Evolutionary conservation across 371 early-diverging fungal species (phyloP), one percentile per base, ranked within the genome.

Genomic region (Saksenaea vasiformis): DNA sequence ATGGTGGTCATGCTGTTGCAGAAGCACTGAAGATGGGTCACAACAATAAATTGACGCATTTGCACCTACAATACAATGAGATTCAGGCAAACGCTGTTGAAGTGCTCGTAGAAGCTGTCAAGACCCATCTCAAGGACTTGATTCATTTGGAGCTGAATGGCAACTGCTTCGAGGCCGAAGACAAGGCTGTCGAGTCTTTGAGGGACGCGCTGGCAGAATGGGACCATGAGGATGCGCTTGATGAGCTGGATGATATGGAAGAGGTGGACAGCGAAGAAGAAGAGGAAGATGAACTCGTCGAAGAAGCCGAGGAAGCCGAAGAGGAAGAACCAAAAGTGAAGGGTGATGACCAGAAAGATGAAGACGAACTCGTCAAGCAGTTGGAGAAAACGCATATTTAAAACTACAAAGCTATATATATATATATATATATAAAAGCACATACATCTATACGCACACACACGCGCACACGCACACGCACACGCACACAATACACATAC

Each of bases 221-320:
- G 69, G 89, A 84, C 14, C 74, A 90, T 64, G 89, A 84, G 58
- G 94, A 94, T 65, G 91, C 90, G 54, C 78, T 98, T 53, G 97
- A 94, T 41, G 95, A 93, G 58, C 77, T 97, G 56, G 95, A 95
- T 60, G 98, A 98, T 67, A 97, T 97, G 97, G 98, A 96, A 70
- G 91, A 92, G 47, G 73, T 87, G 9, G 87, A 88, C 19, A 89
- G 88, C 27, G 92, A 88, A 38, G 86, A 84, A 54, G 85, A 90
- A 41, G 87, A 88, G 27, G 87, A 86, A 34, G 74, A 71, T 35
- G 75, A 81, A 19, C 63, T 72, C 15, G 74, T 72, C 41, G 64
- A 74, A 44, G 74, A 77, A 41, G 73, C 72, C 0, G 68, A 75
- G 43, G 65, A 64, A 15, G 68, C 70, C 34, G 72, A 71, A 59